Evolutionary conservation across 2,329 filamentous ascomycete genomes (phyloP), one percentile per base, ranked within the genome.

Genomic region (Phaeosphaeriaceae sp.): DNA sequence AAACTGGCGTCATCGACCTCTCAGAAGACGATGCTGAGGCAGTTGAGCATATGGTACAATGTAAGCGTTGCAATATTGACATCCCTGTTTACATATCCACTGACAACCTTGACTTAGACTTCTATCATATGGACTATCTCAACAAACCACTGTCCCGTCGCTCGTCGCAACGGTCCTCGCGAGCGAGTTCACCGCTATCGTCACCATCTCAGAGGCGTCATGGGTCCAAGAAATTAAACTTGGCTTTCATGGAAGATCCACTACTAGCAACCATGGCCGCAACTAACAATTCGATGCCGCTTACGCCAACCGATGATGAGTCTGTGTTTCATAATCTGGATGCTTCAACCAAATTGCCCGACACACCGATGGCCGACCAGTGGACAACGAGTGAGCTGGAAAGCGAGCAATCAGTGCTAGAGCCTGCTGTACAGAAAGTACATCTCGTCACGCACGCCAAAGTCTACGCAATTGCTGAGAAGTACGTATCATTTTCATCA

Each of bases 401-500:
- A 44, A 54, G 39, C 26, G 49, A 60, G 15, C 50, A 59, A 32
- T 55, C 55, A 17, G 67, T 72, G 48, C 64, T 74, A 36, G 65
- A 74, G 40, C 60, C 68, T 33, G 72, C 74, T 38, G 60, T 64
- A 11, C 71, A 75, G 52, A 65, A 69, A 34, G 70, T 76, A 5
- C 71, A 79, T 58, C 69, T 80, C 5, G 54, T 80, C 39, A 70
- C 74, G 13, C 78, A 81, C 56, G 74, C 77, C 12, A 74, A 75
- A 43, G 75, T 81, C 32, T 81, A 81, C 59, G 77, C 77, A 28
- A 72, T 80, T 18, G 78, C 77, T 8, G 78, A 80, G 61, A 80
- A 80, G 69, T 74, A 71, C 64, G 72, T 72, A 52, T 41, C 40
- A 48, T 47, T 9, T 47, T 58, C 37, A 41, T 54, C 47, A 45